These are phyloP conservation scores for Penicillium brevicompactum DNA, from an alignment of 2,329 filamentous ascomycete genomes.

Conservation along the genomic window DNA sequence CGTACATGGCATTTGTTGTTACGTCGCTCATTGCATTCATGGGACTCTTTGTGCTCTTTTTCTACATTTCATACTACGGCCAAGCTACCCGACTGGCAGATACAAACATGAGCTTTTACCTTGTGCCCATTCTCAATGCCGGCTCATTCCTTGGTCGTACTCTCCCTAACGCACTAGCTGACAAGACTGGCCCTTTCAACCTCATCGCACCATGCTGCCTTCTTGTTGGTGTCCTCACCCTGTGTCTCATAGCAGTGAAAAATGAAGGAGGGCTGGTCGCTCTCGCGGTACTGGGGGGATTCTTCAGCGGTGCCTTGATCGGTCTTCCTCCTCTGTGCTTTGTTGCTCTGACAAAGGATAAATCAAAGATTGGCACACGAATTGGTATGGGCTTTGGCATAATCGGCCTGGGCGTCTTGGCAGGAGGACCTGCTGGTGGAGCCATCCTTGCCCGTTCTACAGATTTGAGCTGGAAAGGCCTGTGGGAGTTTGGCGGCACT, in stretches of 20 bases:
- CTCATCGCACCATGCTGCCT: conserved; percentile 30
- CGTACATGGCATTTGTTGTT: conserved; percentile 40
- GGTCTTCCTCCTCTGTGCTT: conserved; percentile 40
- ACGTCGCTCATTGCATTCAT: conserved; percentile 46
- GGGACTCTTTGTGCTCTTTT: conserved; percentile 52
- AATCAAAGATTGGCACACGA: conserved; percentile 38
- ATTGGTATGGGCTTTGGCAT: conserved; percentile 38
- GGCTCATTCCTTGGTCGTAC: conserved; percentile 55
- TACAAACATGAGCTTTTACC: conserved; percentile 56
- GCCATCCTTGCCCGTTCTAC: conserved; percentile 23
- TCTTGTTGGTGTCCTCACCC: conserved; percentile 32
- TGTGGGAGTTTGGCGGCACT: conserved; percentile 13
- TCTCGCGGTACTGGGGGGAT: conserved; percentile 37
- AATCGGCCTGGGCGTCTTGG: conserved; percentile 28
- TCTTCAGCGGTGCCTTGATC: conserved; percentile 44
- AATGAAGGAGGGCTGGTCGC: conserved; percentile 36
- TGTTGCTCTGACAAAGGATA: conserved; percentile 38
- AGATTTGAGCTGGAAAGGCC: not conserved
- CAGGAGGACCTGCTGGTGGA: conserved; percentile 33
- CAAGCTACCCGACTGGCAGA: conserved; percentile 47
- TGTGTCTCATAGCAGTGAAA: conserved; percentile 36
- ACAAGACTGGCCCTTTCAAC: conserved; percentile 55
- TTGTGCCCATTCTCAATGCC: conserved; percentile 62
- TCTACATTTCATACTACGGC: conserved; percentile 59
- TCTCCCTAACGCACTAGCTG: conserved; percentile 53